Evolutionary conservation across 257 asterid genomes (phyloP), one percentile per base, ranked within the genome.

Genomic region (Echium plantagineum): DNA sequence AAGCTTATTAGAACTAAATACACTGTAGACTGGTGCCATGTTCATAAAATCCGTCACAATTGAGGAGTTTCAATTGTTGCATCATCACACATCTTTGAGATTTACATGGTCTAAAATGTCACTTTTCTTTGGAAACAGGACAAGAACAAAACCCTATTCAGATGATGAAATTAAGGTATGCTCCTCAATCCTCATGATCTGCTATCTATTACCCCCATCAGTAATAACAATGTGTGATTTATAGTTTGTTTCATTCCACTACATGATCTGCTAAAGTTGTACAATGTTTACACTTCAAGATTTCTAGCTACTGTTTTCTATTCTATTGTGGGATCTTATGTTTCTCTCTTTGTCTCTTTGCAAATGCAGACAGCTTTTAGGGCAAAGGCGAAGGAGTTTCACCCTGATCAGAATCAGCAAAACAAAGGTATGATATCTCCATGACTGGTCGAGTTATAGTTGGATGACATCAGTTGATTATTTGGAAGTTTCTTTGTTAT

Each of bases 401-500:
- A 87, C 74, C 96, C 96, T 9, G 98, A 87, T 72, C 98, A 87
- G 89, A 85, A 90, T 70, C 95, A 81, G 80, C 81, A 74, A n/a
- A 85, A 87, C 49, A 88, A 87, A 83, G 94, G 94, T 87, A 52
- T 69, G 72, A 32, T 30, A 35, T 28, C 57, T 19, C 42, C 35
- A 57, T 55, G 19, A 24, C 42, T 46, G 17, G 47, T 35, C 42
- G 16, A 22, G 54, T 13, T 47, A 26, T 54, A 3, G 46, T 35
- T 42, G n/a, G n/a, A n/a, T n/a, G n/a, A n/a, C n/a, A n/a, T n/a
- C n/a, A n/a, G n/a, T n/a, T n/a, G n/a, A n/a, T n/a, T n/a, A n/a
- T n/a, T n/a, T n/a, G n/a, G n/a, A n/a, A n/a, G n/a, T n/a, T n/a
- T n/a, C n/a, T n/a, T n/a, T n/a, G n/a, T n/a, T n/a, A n/a, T n/a